Evolutionary conservation across 2,329 filamentous ascomycete species (phyloP), one percentile per base, ranked within the genome.

Genomic region (Penicillium sp.): DNA sequence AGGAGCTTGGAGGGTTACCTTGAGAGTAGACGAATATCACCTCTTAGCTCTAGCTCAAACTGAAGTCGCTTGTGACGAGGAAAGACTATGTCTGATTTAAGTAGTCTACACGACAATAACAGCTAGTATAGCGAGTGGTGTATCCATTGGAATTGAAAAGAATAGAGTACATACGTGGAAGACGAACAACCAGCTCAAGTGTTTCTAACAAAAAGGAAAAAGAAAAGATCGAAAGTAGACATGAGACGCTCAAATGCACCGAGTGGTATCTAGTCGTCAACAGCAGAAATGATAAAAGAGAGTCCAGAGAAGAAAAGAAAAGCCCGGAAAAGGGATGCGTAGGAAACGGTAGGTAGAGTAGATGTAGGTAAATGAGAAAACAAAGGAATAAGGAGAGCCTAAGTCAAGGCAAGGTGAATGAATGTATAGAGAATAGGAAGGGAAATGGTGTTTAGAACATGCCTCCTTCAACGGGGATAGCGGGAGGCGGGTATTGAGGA

Each of bases 371-470:
- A 51, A 52, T 35, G 51, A 46, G 35, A 45, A 13, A 50, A 43
- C 2, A 39, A 51, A 15, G 38, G 38, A 45, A 49, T 42, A 32
- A 42, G 28, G 43, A 40, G 22, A 46, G 33, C 37, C n/a, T 15
- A 33, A 21, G 21, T 40, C 39, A 46, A 42, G 44, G 22, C 21
- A 15, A 45, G 17, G n/a, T 39, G 43, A n/a, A 19, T 21, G 17
- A 19, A 19, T 19, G 8, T 21, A 19, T 17, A 53, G 49, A 44
- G 43, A 39, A 33, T 19, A 21, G 24, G 19, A 43, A 35, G 24
- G 37, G 10, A 37, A 22, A 10, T 21, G 10, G 4, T 38, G 46
- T 51, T 64, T 59, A 72, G 47, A 72, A 70, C 70, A 72, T 68
- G 24, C 65, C 62, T 49, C 60, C 69, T 49, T 63, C 66, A 53